Evolutionary conservation across 208 protist species (phyloP).

Genomic region (Acanthamoeba rhysodes): DNA sequence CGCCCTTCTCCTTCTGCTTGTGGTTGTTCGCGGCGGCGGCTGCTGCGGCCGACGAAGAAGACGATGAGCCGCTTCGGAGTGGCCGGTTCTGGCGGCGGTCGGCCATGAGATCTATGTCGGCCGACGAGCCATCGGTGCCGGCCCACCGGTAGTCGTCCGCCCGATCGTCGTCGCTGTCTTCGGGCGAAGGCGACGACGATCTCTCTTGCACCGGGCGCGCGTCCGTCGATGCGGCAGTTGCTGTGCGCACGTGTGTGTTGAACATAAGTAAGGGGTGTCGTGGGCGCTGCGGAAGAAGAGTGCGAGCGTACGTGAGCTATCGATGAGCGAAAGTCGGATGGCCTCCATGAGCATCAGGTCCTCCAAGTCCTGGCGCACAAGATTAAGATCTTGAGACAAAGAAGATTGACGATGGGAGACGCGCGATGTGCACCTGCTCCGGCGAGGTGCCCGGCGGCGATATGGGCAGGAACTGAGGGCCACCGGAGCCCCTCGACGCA

Average conservation of each 20-base stretch:
- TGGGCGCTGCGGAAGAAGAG: not conserved
- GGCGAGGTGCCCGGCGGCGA: not conserved
- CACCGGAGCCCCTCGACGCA: not conserved
- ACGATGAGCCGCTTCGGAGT: not conserved
- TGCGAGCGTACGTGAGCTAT: not conserved
- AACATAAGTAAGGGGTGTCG: not conserved
- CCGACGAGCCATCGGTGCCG: not conserved
- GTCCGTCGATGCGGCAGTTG: not conserved
- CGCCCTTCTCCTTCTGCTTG: conserved; percentile 49
- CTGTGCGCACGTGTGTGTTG: not conserved
- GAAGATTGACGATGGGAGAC: not conserved
- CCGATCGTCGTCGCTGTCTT: conserved; percentile 12
- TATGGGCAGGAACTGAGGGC: not conserved
- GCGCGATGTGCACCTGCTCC: not conserved
- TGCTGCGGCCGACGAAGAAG: not conserved
- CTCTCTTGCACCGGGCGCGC: not conserved
- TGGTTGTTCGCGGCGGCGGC: not conserved
- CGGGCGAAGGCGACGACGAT: conserved; percentile 34
- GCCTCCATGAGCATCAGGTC: conserved; percentile 83
- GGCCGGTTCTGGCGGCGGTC: not conserved
- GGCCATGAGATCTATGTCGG: not conserved
- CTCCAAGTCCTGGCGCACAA: conserved; percentile 67
- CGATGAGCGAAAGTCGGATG: conserved; percentile 79
- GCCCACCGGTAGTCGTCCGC: conserved; percentile 28
- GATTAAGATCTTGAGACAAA: not conserved